Evolutionary conservation across 768 basidiomycete genomes (phyloP), one percentile per base, ranked within the genome.

Genomic region (Macrolepiota fuliginosa): DNA sequence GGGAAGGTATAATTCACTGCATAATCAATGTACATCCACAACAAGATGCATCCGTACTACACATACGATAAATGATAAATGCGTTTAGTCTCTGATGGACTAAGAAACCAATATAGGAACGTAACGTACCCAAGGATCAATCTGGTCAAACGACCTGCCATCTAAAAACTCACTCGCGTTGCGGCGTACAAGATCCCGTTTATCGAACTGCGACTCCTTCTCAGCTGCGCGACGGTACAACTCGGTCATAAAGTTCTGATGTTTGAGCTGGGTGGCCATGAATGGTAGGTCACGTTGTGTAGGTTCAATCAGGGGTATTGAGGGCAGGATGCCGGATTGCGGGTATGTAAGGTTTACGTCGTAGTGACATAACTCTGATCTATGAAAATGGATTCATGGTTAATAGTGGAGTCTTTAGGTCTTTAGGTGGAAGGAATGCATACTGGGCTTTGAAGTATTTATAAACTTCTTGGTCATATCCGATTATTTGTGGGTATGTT

Each of bases 401-500:
- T 17, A 19, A 36, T 5, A 27, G 3, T 36, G 4, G 6, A 47
- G 32, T 32, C 1, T 6, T 27, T 42, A 57, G 3, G n/a, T n/a
- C n/a, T 42, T 24, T 25, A 24, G 52, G 15, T n/a, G 3, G 35
- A 53, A 17, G 24, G 17, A 25, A 12, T 11, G 76, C 87, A 62
- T 64, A 89, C 89, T 89, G 87, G 65, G 83, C 77, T 63, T 81
- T 79, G 72, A 91, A 91, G 68, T 89, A 89, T 58, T 84, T 78
- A 67, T 82, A 86, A 5, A 89, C 86, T 4, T 82, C 80, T 50
- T 77, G 76, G 63, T 91, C 85, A 66, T 91, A 91, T 36, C 83
- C 86, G 55, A 92, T 89, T 29, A 91, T 73, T 68, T 91, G 90
- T 1, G 90, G 90, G 68, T 87, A 89, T 3, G 90, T 91, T 72